A percentile compares a stretch with the other conserved stretches of the same genome.
Conservation (phyloP, 2,329 filamentous ascomycete species). For the Xylaria arbuscula region DNA sequence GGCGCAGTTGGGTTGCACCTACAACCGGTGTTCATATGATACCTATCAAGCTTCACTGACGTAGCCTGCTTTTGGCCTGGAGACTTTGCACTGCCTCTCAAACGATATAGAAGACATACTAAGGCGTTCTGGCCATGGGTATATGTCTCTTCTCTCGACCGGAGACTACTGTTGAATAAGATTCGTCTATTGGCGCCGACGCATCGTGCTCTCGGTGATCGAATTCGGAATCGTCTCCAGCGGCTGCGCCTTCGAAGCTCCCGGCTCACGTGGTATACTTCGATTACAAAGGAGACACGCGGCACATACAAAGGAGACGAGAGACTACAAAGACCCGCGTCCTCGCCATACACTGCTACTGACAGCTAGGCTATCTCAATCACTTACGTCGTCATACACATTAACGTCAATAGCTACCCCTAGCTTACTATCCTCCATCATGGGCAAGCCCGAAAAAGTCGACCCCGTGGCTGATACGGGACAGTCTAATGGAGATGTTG, state of each 20-base stretch:
- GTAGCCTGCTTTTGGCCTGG: neutral
- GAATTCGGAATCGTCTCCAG: conserved; percentile 19
- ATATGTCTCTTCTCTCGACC: neutral
- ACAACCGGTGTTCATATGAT: neutral
- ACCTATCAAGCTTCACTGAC: neutral
- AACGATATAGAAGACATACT: conserved; percentile 3
- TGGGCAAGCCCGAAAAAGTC: conserved; percentile 27
- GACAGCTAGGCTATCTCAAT: neutral
- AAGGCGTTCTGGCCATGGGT: neutral
- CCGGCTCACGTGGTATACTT: neutral
- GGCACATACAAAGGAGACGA: neutral
- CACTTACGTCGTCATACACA: neutral
- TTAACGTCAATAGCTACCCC: neutral
- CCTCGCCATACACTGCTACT: neutral
- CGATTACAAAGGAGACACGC: neutral
- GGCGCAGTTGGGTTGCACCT: neutral
- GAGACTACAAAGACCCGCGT: conserved; percentile 5
- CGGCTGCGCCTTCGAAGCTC: conserved; percentile 4
- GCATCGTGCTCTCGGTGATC: conserved; percentile 29
- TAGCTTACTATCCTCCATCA: neutral
- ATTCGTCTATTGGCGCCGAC: neutral
- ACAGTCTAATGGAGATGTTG: conserved; percentile 17
- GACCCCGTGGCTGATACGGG: neutral
- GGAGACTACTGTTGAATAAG: neutral
- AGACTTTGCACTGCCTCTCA: neutral